Percentiles rank a stretch among this genome's conserved stretches.
phyloP scores from a whole-genome alignment of 495 filamentous ascomycete genomes.

The Articulospora tetracladia region DNA sequence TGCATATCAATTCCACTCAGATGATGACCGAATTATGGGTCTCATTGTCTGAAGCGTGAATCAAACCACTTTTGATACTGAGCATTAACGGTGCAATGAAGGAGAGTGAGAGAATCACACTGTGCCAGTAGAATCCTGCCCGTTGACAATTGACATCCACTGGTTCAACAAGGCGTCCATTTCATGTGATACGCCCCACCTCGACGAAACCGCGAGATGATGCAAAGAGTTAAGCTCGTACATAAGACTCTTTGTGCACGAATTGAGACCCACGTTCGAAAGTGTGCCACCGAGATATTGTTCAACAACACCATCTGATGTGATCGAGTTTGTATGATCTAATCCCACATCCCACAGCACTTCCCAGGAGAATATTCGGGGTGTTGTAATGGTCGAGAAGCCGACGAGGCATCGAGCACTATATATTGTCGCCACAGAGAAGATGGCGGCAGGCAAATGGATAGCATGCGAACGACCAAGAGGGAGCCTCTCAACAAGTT shows the following conservation, averaged over 20 bases:
- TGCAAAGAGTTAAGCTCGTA: conserved; percentile 48
- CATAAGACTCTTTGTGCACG: conserved; percentile 34
- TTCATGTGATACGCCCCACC: conserved; percentile 45
- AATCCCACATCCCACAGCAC: conserved; percentile 33
- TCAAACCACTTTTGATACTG: no score
- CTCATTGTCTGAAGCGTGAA: no score
- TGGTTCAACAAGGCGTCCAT: conserved; percentile 41
- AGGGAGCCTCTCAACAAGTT: conserved; percentile 43
- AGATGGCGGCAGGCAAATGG: conserved; percentile 42
- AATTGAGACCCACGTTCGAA: conserved; percentile 20
- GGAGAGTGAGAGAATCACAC: no score
- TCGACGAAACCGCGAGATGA: conserved; percentile 40
- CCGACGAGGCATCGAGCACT: conserved; percentile 37
- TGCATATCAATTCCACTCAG: no score
- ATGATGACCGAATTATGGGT: no score
- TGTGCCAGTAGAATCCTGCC: background rate
- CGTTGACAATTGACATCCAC: conserved; percentile 31
- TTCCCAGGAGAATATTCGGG: conserved; percentile 37
- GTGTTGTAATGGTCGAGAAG: conserved; percentile 31
- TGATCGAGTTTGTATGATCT: conserved; percentile 12
- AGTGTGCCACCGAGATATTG: conserved; percentile 23
- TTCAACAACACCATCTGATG: background rate
- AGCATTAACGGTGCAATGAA: no score
- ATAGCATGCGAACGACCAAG: conserved; percentile 41
- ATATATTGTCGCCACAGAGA: conserved; percentile 41